These are phyloP conservation scores for Curvularia eragrostidis DNA, from an alignment of 2,329 filamentous ascomycete genomes.

Conservation along the genomic window DNA sequence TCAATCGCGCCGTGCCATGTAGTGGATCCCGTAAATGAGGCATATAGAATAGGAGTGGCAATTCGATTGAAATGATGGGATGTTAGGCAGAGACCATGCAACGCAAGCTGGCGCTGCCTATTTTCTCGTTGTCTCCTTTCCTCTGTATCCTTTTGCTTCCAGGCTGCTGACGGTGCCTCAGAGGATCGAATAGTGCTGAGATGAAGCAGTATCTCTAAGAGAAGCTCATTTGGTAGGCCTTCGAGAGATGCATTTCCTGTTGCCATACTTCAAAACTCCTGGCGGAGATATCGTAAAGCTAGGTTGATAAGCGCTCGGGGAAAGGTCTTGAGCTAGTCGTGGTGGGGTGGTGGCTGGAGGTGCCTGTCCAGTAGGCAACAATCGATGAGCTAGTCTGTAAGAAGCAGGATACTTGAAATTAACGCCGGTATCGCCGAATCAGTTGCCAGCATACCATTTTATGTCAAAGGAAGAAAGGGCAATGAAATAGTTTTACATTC, in stretches of 20 bases:
- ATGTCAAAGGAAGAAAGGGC: background rate
- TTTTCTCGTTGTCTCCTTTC: conserved; percentile 35
- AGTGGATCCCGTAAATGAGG: conserved; percentile 28
- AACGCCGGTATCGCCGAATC: background rate
- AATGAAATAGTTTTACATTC: conserved; percentile 7
- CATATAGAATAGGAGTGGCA: conserved; percentile 32
- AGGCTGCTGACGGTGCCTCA: conserved; percentile 32
- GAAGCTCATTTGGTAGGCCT: conserved; percentile 34
- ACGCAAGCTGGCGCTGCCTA: conserved; percentile 16
- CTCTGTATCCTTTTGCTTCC: conserved; percentile 25
- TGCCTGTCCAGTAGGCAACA: background rate
- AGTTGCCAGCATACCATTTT: background rate
- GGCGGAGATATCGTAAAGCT: no score
- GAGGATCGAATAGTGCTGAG: conserved; percentile 26
- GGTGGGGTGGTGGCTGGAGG: background rate
- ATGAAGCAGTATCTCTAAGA: conserved; percentile 26
- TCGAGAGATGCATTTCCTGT: background rate
- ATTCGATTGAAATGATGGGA: conserved; percentile 28
- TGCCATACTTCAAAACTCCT: background rate
- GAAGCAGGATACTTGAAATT: background rate
- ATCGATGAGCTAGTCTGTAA: conserved; percentile 4
- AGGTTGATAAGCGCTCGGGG: background rate
- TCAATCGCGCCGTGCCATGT: conserved; percentile 22
- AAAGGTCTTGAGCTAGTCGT: background rate
- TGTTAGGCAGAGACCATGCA: conserved; percentile 30